Conservation (phyloP, 495 filamentous ascomycete genomes). For the Lentithecium fluviatile region DNA sequence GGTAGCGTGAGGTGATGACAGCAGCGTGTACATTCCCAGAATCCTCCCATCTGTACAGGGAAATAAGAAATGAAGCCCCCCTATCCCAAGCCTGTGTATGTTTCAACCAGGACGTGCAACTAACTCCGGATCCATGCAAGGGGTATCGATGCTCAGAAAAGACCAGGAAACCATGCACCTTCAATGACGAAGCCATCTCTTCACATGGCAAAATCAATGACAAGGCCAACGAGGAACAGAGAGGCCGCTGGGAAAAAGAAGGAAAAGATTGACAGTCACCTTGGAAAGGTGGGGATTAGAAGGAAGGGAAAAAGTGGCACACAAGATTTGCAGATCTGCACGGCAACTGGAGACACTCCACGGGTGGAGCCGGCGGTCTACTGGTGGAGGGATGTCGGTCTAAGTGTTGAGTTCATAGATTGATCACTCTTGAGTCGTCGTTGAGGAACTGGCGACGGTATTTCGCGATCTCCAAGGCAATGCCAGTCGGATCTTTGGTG, state of each 20-base stretch:
- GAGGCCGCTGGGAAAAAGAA: no score
- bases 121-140: conserved; percentile 31
- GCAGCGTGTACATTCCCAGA: no score
- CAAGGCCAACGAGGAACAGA: not conserved
- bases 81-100: not conserved
- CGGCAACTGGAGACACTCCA: conserved; percentile 1
- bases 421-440: conserved; percentile 49
- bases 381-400: not conserved
- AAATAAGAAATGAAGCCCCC: not conserved
- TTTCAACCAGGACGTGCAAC: not conserved
- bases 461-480: conserved; percentile 77
- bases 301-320: no score
- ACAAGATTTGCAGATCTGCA: not conserved
- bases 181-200: not conserved
- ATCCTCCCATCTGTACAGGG: not conserved
- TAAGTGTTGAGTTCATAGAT: conserved; percentile 26
- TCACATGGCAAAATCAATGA: conserved; percentile 4
- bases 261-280: no score
- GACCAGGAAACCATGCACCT: conserved; percentile 6
- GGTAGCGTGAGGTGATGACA: no score
- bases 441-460: conserved; percentile 71
- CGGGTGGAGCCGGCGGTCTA: not conserved
- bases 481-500: conserved; percentile 71
- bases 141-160: conserved; percentile 32
- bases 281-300: no score